Percentiles rank a stretch among this genome's conserved stretches.
Conservation (phyloP, 2,329 filamentous ascomycete genomes). For the Xylariaceae sp. region DNA sequence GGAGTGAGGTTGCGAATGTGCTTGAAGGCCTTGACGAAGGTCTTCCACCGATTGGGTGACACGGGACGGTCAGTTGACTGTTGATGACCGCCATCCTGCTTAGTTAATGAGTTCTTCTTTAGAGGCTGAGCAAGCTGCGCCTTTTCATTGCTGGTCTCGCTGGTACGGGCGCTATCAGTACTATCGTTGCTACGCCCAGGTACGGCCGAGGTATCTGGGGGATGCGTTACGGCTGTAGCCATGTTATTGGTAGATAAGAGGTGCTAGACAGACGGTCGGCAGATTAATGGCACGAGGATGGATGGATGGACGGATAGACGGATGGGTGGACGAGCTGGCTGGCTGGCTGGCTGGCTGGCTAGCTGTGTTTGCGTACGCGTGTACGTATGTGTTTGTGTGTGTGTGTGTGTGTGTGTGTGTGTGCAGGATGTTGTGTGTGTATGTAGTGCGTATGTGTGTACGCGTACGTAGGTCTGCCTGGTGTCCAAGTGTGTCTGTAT, state of each 20-base stretch:
- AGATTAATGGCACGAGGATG: too few species aligned
- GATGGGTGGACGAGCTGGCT: too few species aligned
- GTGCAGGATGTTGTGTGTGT: not conserved
- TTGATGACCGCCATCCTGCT: conserved; percentile 13
- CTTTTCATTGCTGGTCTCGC: conserved; percentile 39
- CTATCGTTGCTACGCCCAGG: conserved; percentile 33
- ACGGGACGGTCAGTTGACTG: conserved; percentile 45
- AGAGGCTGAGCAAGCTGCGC: conserved; percentile 25
- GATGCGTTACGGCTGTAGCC: conserved; percentile 21
- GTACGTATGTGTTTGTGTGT: not conserved
- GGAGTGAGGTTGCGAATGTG: conserved; percentile 52
- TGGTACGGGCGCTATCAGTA: conserved; percentile 38
- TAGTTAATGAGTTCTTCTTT: conserved; percentile 7
- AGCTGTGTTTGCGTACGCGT: not conserved
- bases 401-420: conserved; percentile 9
- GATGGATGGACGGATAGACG: too few species aligned
- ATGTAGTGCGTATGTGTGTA: not conserved
- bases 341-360: too few species aligned
- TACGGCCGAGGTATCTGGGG: conserved; percentile 22
- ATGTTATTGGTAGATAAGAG: conserved; percentile 14
- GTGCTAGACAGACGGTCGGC: not conserved
- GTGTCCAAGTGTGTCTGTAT: conserved; percentile 2
- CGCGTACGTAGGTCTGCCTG: not conserved
- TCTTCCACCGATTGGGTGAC: conserved; percentile 52
- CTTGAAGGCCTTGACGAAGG: conserved; percentile 53